Conservation (phyloP, 225 moss, liverwort and hornwort species). For the Physcomitrellopsis africana region DNA sequence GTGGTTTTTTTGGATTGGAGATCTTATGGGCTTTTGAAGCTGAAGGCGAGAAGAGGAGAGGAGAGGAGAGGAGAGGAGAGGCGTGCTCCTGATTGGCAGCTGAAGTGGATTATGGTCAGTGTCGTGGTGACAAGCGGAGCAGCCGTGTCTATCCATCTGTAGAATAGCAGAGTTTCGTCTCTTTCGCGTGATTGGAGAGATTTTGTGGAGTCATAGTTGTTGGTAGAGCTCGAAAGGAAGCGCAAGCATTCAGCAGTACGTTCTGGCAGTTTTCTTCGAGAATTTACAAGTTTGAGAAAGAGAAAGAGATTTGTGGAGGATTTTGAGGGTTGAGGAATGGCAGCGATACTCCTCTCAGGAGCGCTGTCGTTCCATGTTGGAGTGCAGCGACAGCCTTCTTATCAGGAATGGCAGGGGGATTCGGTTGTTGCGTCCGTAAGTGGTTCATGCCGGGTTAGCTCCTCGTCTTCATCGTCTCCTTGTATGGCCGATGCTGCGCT, state of each 20-base stretch:
- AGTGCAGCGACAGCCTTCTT: slow-evolving; percentile 8
- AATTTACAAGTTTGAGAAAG: not conserved
- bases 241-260: not conserved
- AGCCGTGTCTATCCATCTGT: not conserved
- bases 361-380: slow-evolving; percentile 37
- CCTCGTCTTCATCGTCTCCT: slow-evolving; percentile 10
- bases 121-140: slow-evolving; percentile 17
- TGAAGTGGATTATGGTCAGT: slow-evolving; percentile 11
- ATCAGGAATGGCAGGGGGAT: slow-evolving; percentile 12
- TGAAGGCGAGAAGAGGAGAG: not conserved
- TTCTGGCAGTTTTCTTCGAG: not conserved
- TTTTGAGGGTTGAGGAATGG: slow-evolving; percentile 33
- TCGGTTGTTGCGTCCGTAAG: slow-evolving; percentile 9
- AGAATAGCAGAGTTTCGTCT: not conserved
- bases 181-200: not conserved
- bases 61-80: slow-evolving; percentile 3
- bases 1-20: not conserved
- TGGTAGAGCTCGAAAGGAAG: not conserved
- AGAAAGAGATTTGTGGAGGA: not conserved
- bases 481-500: too few relatives aligned
- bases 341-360: slow-evolving; percentile 33
- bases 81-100: slow-evolving; percentile 10
- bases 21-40: not conserved
- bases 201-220: not conserved
- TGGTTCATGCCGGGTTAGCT: slow-evolving; percentile 12